Conservation (phyloP, 2,329 filamentous ascomycete species). For the Neoascochyta sp. region DNA sequence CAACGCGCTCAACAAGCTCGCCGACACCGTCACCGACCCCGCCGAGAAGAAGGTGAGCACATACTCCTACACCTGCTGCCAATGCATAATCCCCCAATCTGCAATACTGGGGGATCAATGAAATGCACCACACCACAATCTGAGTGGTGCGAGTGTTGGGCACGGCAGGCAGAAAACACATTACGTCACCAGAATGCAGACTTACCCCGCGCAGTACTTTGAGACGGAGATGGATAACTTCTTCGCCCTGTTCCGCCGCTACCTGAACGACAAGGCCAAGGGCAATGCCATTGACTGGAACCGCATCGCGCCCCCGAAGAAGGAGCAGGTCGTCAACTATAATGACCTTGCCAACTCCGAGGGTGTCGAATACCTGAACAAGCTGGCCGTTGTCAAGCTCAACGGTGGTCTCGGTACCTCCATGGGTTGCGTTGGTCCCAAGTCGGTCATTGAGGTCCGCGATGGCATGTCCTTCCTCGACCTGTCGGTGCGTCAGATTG, state of each 20-base stretch:
- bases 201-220: slow-evolving; percentile 62
- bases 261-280: slow-evolving; percentile 98
- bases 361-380: slow-evolving; percentile 91
- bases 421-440: slow-evolving; percentile 98
- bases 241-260: slow-evolving; percentile 96
- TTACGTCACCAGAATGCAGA: slow-evolving; percentile 10
- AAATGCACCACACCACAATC: slow-evolving; percentile 1
- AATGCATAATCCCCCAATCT: slow-evolving; percentile 1
- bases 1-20: slow-evolving; percentile 88
- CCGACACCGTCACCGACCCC: slow-evolving; percentile 82
- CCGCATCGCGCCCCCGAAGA: slow-evolving; percentile 88
- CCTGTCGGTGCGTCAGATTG: slow-evolving; percentile 96
- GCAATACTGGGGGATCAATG: background rate
- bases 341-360: slow-evolving; percentile 83
- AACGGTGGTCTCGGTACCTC: slow-evolving; percentile 99
- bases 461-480: slow-evolving; percentile 99
- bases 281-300: slow-evolving; percentile 96
- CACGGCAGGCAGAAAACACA: slow-evolving; percentile 8
- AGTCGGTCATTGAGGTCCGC: slow-evolving; percentile 98
- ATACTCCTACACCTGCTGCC: background rate
- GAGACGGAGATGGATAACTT: slow-evolving; percentile 99
- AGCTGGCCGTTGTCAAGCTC: slow-evolving; percentile 97
- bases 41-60: slow-evolving; percentile 68
- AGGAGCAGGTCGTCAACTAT: slow-evolving; percentile 93
- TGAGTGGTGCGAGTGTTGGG: slow-evolving; percentile 2